Percentiles rank a stretch among this genome's conserved stretches.
These are phyloP conservation scores for sweet orange (Citrus sinensis) DNA, from an alignment of 345 rosid species.

Conservation along the genomic window DNA sequence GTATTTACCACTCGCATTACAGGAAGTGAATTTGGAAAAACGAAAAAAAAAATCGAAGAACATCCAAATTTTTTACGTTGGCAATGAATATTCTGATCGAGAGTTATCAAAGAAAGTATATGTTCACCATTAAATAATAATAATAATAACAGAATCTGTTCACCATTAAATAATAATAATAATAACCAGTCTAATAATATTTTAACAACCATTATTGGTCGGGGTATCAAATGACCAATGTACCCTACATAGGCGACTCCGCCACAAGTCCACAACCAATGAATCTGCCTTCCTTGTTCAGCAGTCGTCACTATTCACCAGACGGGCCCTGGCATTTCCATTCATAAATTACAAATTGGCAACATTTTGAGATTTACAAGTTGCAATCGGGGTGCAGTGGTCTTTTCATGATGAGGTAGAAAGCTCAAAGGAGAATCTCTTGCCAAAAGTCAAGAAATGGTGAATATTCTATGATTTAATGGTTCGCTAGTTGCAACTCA, in stretches of 20 bases:
- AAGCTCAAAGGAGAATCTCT: slow-evolving; percentile 6
- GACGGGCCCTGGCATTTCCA: background rate
- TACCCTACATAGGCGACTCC: background rate
- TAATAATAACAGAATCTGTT: background rate
- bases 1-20: too few species aligned
- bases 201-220: background rate
- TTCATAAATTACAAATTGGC: background rate
- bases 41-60: too few species aligned
- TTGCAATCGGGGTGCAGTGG: background rate
- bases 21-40: too few species aligned
- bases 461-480: background rate
- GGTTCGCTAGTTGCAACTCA: background rate
- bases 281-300: background rate
- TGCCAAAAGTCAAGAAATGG: background rate
- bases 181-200: background rate
- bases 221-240: background rate
- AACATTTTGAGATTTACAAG: too few species aligned
- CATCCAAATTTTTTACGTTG: too few species aligned
- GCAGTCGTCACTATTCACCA: background rate
- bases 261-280: background rate
- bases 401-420: background rate
- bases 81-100: too few species aligned
- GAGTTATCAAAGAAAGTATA: too few species aligned
- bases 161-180: background rate
- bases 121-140: too few species aligned